These are phyloP conservation scores for Candida anutae DNA, from an alignment of 1,139 yeast species.

Conservation along the genomic window DNA sequence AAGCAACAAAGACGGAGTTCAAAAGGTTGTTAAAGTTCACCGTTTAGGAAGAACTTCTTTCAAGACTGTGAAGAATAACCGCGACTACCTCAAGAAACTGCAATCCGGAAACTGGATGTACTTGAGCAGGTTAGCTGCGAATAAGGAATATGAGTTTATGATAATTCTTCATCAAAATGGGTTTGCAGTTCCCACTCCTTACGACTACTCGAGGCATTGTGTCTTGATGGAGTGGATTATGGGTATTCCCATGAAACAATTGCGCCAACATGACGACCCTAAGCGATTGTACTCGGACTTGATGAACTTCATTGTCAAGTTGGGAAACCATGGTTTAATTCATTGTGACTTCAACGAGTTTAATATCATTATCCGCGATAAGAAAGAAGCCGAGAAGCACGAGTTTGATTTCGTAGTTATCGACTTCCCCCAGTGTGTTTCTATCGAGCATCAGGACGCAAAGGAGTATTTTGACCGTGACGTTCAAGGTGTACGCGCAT, in stretches of 20 bases:
- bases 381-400: slow-evolving; percentile 41
- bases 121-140: slow-evolving; percentile 82
- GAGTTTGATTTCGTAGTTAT: slow-evolving; percentile 75
- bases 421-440: slow-evolving; percentile 97
- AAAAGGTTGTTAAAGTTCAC: slow-evolving; percentile 79
- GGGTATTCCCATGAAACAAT: slow-evolving; percentile 85
- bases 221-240: slow-evolving; percentile 86
- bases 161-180: slow-evolving; percentile 62
- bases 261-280: slow-evolving; percentile 60
- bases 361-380: slow-evolving; percentile 77
- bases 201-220: slow-evolving; percentile 85
- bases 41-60: slow-evolving; percentile 91
- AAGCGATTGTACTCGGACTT: slow-evolving; percentile 71
- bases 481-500: slow-evolving; percentile 78
- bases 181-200: slow-evolving; percentile 82
- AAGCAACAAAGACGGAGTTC: slow-evolving; percentile 56
- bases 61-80: slow-evolving; percentile 81
- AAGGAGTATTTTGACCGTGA: slow-evolving; percentile 83
- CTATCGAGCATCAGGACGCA: slow-evolving; percentile 87
- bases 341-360: slow-evolving; percentile 98
- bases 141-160: slow-evolving; percentile 88
- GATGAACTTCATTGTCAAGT: slow-evolving; percentile 76
- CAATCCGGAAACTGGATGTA: slow-evolving; percentile 85
- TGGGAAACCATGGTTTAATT: slow-evolving; percentile 83
- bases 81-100: slow-evolving; percentile 77